Evolutionary conservation across 2,329 filamentous ascomycete genomes (phyloP).

Genomic region (Talaromyces sp.): DNA sequence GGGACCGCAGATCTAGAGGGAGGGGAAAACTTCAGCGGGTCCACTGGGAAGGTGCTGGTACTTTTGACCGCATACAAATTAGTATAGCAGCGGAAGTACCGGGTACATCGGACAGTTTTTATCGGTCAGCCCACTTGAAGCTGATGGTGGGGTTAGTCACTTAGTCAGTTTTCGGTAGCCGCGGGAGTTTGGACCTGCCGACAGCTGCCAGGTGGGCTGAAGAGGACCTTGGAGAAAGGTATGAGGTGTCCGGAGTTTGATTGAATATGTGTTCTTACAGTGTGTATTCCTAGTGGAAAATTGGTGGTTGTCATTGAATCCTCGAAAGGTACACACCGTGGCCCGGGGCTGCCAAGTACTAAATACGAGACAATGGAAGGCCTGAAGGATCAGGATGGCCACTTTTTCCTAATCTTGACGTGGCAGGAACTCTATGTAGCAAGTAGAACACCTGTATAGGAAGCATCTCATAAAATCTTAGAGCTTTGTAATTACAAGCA

Average conservation of each 20-base stretch:
- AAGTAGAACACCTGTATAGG: too few species aligned
- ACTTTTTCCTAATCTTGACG: too few species aligned
- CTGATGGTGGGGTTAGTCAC: constrained; percentile 16
- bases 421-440: too few species aligned
- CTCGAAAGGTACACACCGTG: too few species aligned
- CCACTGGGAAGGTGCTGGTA: constrained; percentile 9
- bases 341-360: too few species aligned
- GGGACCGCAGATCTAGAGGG: constrained; percentile 18
- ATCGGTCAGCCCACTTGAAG: neutral
- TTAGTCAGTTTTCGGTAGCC: constrained; percentile 19
- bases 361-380: too few species aligned
- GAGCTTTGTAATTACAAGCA: too few species aligned
- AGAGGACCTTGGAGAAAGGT: neutral
- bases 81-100: constrained; percentile 4
- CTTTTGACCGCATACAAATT: neutral
- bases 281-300: too few species aligned
- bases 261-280: too few species aligned
- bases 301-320: too few species aligned
- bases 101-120: constrained; percentile 5
- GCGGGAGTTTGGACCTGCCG: constrained; percentile 4
- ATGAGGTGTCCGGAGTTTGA: neutral
- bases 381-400: too few species aligned
- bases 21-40: constrained; percentile 21
- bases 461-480: too few species aligned
- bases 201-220: neutral